Evolutionary conservation across 805 yeast genomes (phyloP), one percentile per base, ranked within the genome.

Genomic region (Candida vaughaniae): DNA sequence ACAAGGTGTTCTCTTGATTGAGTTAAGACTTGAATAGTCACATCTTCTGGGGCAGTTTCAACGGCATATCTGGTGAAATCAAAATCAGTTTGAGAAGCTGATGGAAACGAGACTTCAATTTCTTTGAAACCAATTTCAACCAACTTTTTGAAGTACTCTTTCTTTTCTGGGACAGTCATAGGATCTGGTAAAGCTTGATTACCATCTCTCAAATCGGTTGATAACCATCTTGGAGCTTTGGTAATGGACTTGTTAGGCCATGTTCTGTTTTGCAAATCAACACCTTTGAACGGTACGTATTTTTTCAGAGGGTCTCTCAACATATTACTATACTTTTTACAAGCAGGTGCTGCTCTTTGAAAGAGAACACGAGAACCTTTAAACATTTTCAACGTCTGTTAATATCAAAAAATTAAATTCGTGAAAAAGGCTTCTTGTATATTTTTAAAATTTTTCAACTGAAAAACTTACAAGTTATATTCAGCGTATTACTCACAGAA

Each of bases 131-230:
- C 91, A 39, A 83, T 67, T 40, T 82, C 86, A 6, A 82, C 50
- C 48, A 83, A 67, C 60, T 83, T 83, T 51, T 80, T 80, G 69
- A 82, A 83, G 56, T 82, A 82, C 52, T 77, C 81, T 53, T 82
- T 81, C 63, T 83, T 83, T 59, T 83, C 85, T 35, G 71, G 79
- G 11, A 83, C 76, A 7, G 83, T 71, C 91, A 83, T 83, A 19
- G 91, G 91, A 62, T 83, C 91, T 18, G 91, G 91, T 40, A 83
- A 68, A 14, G 89, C 78, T 58, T 83, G 91, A 62, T 83, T 83
- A 45, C 91, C 91, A 54, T 83, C 91, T 67, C 91, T 75, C 46
- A 83, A 69, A 60, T 83, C 91, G 1, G 91, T 83, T 6, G 87
- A 77, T 37, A 83, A 69, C 91, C 91, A 83, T 55, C 89, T 71